Evolutionary conservation across 768 basidiomycete genomes (phyloP).

Genomic region (Lentinus brumalis): DNA sequence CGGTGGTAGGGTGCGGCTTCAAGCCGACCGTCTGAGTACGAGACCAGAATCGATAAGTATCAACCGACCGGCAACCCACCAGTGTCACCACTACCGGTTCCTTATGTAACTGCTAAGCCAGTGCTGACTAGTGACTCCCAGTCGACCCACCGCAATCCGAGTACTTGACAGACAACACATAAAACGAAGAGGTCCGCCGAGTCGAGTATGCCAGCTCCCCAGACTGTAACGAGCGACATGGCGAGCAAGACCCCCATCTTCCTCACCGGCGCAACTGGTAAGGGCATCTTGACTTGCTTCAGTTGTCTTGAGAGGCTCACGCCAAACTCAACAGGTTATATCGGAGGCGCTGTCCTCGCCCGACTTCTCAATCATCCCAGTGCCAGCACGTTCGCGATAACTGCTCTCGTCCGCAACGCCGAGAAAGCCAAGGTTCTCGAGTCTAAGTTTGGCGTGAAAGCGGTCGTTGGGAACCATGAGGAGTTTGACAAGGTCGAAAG

Average conservation of each 20-base stretch:
- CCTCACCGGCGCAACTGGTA: conserved; percentile 48
- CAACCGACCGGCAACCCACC: too few relatives aligned
- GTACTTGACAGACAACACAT: too few relatives aligned
- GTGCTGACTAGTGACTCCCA: too few relatives aligned
- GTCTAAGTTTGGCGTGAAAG: conserved; percentile 16
- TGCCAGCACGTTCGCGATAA: conserved; percentile 42
- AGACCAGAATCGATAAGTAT: too few relatives aligned
- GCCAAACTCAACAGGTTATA: conserved; percentile 1
- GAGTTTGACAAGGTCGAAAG: conserved; percentile 40
- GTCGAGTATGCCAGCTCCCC: too few relatives aligned
- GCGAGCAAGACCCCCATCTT: conserved; percentile 28
- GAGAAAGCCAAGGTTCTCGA: conserved; percentile 34
- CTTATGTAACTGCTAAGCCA: too few relatives aligned
- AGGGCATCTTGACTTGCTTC: not conserved
- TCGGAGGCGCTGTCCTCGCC: conserved; percentile 51
- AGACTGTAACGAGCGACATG: too few relatives aligned
- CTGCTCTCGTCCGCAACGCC: conserved; percentile 46
- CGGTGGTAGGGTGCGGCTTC: too few relatives aligned
- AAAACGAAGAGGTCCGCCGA: too few relatives aligned
- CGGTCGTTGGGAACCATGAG: conserved; percentile 16
- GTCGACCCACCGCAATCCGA: too few relatives aligned
- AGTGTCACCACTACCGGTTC: too few relatives aligned
- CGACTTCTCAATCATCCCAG: conserved; percentile 48
- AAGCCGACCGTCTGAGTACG: too few relatives aligned
- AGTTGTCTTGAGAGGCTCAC: not conserved